These are phyloP conservation scores for Nakaseomyces sp. DNA, from an alignment of 1,139 yeast genomes.

Conservation along the genomic window DNA sequence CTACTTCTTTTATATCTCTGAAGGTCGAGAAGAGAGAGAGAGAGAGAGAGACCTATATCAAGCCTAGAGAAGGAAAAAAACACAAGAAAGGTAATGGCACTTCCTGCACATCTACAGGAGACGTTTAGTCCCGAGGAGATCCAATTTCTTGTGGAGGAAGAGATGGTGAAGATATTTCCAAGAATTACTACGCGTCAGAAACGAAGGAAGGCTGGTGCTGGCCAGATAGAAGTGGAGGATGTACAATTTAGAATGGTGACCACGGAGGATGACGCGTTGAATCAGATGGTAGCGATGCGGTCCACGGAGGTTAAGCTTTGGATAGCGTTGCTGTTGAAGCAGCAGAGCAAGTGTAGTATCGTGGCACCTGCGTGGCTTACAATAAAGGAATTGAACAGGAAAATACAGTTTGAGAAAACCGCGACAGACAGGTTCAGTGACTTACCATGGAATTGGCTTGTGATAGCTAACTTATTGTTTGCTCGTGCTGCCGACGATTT, in stretches of 20 bases:
- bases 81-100: slow-evolving; percentile 41
- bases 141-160: slow-evolving; percentile 79
- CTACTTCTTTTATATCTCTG: too few species aligned
- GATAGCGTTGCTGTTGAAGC: slow-evolving; percentile 76
- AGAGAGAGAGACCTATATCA: neutral
- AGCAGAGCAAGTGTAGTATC: slow-evolving; percentile 78
- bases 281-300: slow-evolving; percentile 50
- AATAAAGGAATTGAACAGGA: slow-evolving; percentile 43
- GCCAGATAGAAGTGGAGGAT: neutral
- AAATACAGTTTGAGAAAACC: slow-evolving; percentile 60
- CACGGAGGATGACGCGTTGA: slow-evolving; percentile 41
- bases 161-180: slow-evolving; percentile 62
- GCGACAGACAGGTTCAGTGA: slow-evolving; percentile 53
- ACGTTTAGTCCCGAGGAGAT: slow-evolving; percentile 72
- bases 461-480: slow-evolving; percentile 59
- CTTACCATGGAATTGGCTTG: slow-evolving; percentile 86
- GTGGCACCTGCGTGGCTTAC: slow-evolving; percentile 87
- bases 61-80: neutral
- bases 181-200: slow-evolving; percentile 28
- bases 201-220: slow-evolving; percentile 11
- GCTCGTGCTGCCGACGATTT: slow-evolving; percentile 65
- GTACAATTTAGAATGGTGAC: slow-evolving; percentile 22
- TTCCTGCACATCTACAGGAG: slow-evolving; percentile 48
- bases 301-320: slow-evolving; percentile 72
- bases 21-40: too few species aligned